Conservation (phyloP, 2,329 filamentous ascomycete species). For the Fusarium newnesense region DNA sequence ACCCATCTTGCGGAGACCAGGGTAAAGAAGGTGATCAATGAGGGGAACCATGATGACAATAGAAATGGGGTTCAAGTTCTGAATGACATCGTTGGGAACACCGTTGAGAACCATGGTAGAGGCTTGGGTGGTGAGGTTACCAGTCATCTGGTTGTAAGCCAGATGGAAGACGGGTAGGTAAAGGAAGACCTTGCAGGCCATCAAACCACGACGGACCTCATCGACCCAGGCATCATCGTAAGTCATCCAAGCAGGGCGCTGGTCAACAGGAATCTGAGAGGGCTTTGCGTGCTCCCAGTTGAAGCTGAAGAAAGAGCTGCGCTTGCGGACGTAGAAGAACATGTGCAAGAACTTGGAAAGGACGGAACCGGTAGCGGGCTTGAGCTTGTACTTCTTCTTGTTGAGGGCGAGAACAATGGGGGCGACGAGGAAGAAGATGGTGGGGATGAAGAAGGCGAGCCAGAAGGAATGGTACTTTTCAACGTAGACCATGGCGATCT, state of each 20-base stretch:
- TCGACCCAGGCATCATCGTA: conserved; percentile 88
- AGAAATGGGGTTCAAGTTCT: conserved; percentile 79
- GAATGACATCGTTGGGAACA: conserved; percentile 80
- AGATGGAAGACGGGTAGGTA: conserved; percentile 75
- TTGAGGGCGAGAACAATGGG: conserved; percentile 70
- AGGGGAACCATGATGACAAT: conserved; percentile 81
- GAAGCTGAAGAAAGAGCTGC: conserved; percentile 71
- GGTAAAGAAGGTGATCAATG: conserved; percentile 76
- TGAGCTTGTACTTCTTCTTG: conserved; percentile 69
- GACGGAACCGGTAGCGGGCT: conserved; percentile 77
- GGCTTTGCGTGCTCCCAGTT: conserved; percentile 78
- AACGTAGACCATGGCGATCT: conserved; percentile 74
- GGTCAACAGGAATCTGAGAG: conserved; percentile 63
- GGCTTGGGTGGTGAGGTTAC: conserved; percentile 72
- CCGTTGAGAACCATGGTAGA: conserved; percentile 74
- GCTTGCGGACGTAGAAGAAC: conserved; percentile 69
- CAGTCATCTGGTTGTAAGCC: conserved; percentile 69
- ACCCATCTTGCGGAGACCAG: conserved; percentile 69
- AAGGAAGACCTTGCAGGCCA: conserved; percentile 76
- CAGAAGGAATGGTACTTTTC: conserved; percentile 83
- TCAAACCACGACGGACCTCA: conserved; percentile 76
- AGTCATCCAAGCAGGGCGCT: conserved; percentile 78
- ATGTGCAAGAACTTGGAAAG: conserved; percentile 73
- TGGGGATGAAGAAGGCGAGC: conserved; percentile 76
- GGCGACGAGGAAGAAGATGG: conserved; percentile 69